A percentile compares a stretch with the other conserved stretches of the same genome.
Conservation (phyloP, 768 basidiomycete genomes). For the Lentinula sp. region DNA sequence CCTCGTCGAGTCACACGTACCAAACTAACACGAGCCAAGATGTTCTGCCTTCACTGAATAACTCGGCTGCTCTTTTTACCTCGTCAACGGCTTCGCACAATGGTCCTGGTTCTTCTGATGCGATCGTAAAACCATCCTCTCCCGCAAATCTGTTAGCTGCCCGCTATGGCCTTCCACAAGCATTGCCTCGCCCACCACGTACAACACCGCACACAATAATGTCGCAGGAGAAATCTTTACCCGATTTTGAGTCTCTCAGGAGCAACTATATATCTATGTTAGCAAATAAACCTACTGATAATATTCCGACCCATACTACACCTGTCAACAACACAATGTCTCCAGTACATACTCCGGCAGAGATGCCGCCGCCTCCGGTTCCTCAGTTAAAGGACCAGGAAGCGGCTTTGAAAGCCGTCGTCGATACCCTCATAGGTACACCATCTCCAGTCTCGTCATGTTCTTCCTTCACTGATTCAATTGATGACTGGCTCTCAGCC, state of each 20-base stretch:
- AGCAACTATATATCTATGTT: constrained; percentile 70
- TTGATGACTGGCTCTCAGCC: constrained; percentile 9
- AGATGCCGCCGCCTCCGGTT: constrained; percentile 15
- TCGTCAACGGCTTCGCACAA: constrained; percentile 33
- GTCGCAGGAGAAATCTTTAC: constrained; percentile 19
- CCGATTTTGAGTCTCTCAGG: constrained; percentile 45
- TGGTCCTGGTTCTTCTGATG: constrained; percentile 57
- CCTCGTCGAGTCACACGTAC: constrained; percentile 28
- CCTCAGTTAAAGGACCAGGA: constrained; percentile 14
- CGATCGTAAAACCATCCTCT: constrained; percentile 57
- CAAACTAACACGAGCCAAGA: constrained; percentile 37
- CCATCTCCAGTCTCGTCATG: constrained; percentile 1
- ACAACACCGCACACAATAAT: constrained; percentile 38
- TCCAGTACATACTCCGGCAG: constrained; percentile 18
- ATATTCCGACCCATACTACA: constrained; percentile 15
- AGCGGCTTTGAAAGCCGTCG: constrained; percentile 12
- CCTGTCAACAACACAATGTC: constrained; percentile 22
- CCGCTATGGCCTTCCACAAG: constrained; percentile 76
- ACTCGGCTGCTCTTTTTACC: constrained; percentile 31
- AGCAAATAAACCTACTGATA: constrained; percentile 38
- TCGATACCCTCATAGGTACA: constrained; percentile 13
- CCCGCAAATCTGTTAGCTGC: constrained; percentile 57
- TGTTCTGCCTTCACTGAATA: constrained; percentile 39
- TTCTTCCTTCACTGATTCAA: background rate
- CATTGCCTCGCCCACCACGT: constrained; percentile 62